phyloP scores from a whole-genome alignment of 2,329 filamentous ascomycete genomes.

The Apiospora marii region DNA sequence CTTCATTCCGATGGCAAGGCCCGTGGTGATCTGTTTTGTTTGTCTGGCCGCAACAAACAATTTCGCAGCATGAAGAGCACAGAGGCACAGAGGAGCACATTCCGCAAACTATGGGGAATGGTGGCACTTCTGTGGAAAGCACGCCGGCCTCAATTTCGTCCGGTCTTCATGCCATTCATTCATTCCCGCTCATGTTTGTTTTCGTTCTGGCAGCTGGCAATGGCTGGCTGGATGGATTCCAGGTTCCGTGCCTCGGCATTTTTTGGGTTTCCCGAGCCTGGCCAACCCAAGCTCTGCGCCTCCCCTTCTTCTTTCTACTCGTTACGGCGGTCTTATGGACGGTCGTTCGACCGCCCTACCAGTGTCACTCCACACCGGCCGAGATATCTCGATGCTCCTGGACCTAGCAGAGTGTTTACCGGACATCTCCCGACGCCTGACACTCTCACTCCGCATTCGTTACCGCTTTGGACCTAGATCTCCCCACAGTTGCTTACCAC shows the following conservation, averaged over 20 bases:
- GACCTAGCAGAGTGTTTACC: neutral
- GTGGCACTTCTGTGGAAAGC: neutral
- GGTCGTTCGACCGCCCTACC: neutral
- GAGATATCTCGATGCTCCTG: conserved; percentile 6
- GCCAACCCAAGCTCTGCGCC: neutral
- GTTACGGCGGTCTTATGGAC: neutral
- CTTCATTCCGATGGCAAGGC: neutral
- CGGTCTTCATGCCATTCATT: neutral
- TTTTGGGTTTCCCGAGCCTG: neutral
- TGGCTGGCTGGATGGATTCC: too few relatives aligned
- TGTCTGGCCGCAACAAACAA: neutral
- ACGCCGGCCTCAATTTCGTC: neutral
- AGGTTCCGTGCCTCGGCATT: neutral
- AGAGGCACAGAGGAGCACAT: neutral
- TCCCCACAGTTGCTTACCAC: conserved; percentile 18
- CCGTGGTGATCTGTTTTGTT: neutral
- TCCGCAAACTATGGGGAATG: conserved; percentile 14
- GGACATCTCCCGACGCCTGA: conserved; percentile 7
- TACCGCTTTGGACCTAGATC: conserved; percentile 19
- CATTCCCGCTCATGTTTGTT: neutral
- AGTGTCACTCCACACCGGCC: neutral
- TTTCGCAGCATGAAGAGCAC: conserved; percentile 4
- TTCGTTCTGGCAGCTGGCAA: neutral
- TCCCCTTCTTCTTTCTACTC: neutral
- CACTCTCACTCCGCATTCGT: conserved; percentile 8